Conservation (phyloP, 2,329 filamentous ascomycete genomes). For the Celoporthe dispersa region DNA sequence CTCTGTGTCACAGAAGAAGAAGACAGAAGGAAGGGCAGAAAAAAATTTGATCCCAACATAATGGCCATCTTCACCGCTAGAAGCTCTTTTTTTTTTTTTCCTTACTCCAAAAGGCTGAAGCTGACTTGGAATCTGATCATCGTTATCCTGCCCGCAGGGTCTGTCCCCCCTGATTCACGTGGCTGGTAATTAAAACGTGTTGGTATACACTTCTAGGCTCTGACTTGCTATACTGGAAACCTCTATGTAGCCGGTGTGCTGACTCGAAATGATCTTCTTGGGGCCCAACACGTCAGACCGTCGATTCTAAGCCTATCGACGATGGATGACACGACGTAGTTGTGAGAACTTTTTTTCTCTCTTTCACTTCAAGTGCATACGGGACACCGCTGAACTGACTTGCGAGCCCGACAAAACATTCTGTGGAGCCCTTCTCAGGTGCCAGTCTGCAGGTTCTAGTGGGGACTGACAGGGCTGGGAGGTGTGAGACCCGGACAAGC, state of each 20-base stretch:
- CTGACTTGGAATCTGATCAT: constrained; percentile 28
- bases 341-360: constrained; percentile 44
- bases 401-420: constrained; percentile 39
- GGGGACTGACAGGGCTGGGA: constrained; percentile 17
- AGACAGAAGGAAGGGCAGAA: not conserved
- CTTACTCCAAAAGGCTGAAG: too few species aligned
- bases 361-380: constrained; percentile 32
- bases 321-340: constrained; percentile 38
- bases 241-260: constrained; percentile 57
- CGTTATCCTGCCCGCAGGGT: constrained; percentile 55
- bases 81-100: not conserved
- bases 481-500: constrained; percentile 18
- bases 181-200: constrained; percentile 58
- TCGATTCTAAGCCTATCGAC: constrained; percentile 37
- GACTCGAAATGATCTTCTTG: constrained; percentile 40
- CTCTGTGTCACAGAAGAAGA: constrained; percentile 5
- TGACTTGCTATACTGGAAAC: constrained; percentile 49
- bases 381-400: constrained; percentile 34
- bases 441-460: constrained; percentile 30
- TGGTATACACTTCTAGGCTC: constrained; percentile 54
- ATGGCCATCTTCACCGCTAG: constrained; percentile 9
- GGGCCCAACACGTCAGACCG: constrained; percentile 35
- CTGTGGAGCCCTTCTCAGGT: constrained; percentile 34
- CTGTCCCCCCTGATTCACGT: constrained; percentile 65
- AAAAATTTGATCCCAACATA: constrained; percentile 5